phyloP scores from a whole-genome alignment of 2,329 filamentous ascomycete species.

The Paraphaeosphaeria minitans region DNA sequence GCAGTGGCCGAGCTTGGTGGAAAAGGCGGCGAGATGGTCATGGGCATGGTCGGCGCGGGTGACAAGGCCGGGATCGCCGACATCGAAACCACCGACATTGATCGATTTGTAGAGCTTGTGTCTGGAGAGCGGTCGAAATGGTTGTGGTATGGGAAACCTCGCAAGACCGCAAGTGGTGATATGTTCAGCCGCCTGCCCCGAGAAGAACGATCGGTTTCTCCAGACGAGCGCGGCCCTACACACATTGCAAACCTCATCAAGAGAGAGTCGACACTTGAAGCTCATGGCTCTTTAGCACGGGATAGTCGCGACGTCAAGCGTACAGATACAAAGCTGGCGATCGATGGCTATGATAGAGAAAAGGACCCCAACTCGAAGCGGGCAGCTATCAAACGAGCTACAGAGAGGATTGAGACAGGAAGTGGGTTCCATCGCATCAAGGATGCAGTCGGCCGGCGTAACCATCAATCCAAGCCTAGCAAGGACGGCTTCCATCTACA shows the following conservation, averaged over 20 bases:
- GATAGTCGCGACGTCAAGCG: slow-evolving; percentile 36
- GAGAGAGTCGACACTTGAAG: slow-evolving; percentile 53
- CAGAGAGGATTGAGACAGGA: slow-evolving; percentile 77
- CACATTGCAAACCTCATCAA: slow-evolving; percentile 56
- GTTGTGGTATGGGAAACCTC: slow-evolving; percentile 91
- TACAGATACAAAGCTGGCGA: slow-evolving; percentile 20
- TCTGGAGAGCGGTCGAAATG: slow-evolving; percentile 87
- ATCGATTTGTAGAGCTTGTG: slow-evolving; percentile 77
- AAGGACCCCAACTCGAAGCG: slow-evolving; percentile 63
- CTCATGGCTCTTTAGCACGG: slow-evolving; percentile 31
- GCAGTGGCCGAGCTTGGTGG: slow-evolving; percentile 93
- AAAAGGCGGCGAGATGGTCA: slow-evolving; percentile 91
- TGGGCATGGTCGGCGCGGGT: slow-evolving; percentile 84
- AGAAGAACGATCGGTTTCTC: slow-evolving; percentile 56
- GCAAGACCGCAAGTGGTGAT: slow-evolving; percentile 59
- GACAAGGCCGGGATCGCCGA: slow-evolving; percentile 91
- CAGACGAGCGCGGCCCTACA: slow-evolving; percentile 57
- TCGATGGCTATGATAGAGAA: slow-evolving; percentile 51
- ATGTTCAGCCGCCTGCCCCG: slow-evolving; percentile 47
- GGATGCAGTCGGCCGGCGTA: slow-evolving; percentile 71
- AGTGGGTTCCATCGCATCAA: slow-evolving; percentile 85
- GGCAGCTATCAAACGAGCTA: slow-evolving; percentile 77
- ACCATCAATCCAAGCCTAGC: slow-evolving; percentile 47
- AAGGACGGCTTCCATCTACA: slow-evolving; percentile 41
- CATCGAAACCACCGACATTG: slow-evolving; percentile 88